Base-by-base conservation (phyloP, 164 flowering plant genomes). In the Aristolochia contorta region DNA sequence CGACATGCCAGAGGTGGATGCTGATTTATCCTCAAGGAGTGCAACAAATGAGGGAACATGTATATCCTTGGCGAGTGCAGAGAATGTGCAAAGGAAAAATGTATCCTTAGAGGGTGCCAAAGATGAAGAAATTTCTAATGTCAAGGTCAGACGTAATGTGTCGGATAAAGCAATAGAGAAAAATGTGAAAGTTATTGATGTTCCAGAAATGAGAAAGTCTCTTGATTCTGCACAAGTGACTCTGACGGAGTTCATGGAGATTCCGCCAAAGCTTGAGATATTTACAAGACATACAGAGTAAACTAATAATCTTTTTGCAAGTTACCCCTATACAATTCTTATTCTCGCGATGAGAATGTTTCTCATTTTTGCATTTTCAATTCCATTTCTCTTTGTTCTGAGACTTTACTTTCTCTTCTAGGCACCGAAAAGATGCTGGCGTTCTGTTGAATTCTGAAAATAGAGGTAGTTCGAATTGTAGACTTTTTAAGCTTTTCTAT, bases 201-300 rank as follows among this genome's bases (percentile, higher is more conserved):
- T 47, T 25, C 32, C 56, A 48, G 57, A 62, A 60, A 41, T 52
- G 51, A 32, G 64, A 43, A 13, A 51, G 25, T 70, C 58, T 58
- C 33, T 69, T 46, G 76, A 76, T 23, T 51, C 24, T 57, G 68
- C 59, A 45, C 81, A 74, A 62, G 78, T 70, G 56, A 43, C 57
- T 50, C 70, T 66, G 48, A 62, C 74, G 21, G 56, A 62, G 46
- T 64, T 46, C 27, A 62, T 30, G 51, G 69, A 62, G 60, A 71
- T 57, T 12, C 47, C 71, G 32, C 63, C 56, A 24, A 67, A 56
- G 67, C 27, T 30, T 54, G 62, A 62, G 59, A 59, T 54, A 50
- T 59, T 22, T 56, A 27, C 47, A n/a, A 54, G 64, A 14, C 27
- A 20, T 50, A 49, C 30, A 32, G 21, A 33, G 63, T 60, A 60